phyloP scores from a whole-genome alignment of 768 basidiomycete genomes.

The Rhizopogon vulgaris region DNA sequence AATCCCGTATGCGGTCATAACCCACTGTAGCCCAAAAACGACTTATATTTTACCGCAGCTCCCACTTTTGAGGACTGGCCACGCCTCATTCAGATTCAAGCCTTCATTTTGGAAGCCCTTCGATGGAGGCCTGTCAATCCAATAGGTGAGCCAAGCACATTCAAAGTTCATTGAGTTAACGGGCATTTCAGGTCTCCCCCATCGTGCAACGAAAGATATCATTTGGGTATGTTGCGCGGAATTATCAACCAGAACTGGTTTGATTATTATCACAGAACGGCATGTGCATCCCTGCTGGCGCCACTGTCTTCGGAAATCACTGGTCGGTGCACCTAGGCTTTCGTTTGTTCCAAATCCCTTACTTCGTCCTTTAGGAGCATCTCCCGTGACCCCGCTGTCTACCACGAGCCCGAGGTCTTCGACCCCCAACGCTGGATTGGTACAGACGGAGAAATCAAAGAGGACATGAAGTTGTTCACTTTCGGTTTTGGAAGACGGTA shows the following conservation, averaged over 20 bases:
- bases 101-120: conserved; percentile 32
- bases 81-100: conserved; percentile 28
- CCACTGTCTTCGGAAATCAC: conserved; percentile 27
- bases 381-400: conserved; percentile 43
- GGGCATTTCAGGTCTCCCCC: conserved; percentile 12
- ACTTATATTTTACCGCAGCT: conserved; percentile 17
- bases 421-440: conserved; percentile 50
- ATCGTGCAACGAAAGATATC: conserved; percentile 20
- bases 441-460: conserved; percentile 32
- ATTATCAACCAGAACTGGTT: not conserved
- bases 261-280: conserved; percentile 21
- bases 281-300: conserved; percentile 28
- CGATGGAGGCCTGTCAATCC: conserved; percentile 35
- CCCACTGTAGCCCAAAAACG: not conserved
- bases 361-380: conserved; percentile 29
- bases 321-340: conserved; percentile 14
- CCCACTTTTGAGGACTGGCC: conserved; percentile 32
- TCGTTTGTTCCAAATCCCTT: not conserved
- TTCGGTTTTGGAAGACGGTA: conserved; percentile 50
- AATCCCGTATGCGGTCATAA: conserved; percentile 20
- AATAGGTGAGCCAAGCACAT: conserved; percentile 14
- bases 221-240: conserved; percentile 14
- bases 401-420: conserved; percentile 50
- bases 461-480: conserved; percentile 38
- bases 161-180: not conserved